Percentiles rank a stretch among this genome's conserved stretches.
phyloP scores from a whole-genome alignment of 345 rosid species.

The Tarenaya hassleriana region DNA sequence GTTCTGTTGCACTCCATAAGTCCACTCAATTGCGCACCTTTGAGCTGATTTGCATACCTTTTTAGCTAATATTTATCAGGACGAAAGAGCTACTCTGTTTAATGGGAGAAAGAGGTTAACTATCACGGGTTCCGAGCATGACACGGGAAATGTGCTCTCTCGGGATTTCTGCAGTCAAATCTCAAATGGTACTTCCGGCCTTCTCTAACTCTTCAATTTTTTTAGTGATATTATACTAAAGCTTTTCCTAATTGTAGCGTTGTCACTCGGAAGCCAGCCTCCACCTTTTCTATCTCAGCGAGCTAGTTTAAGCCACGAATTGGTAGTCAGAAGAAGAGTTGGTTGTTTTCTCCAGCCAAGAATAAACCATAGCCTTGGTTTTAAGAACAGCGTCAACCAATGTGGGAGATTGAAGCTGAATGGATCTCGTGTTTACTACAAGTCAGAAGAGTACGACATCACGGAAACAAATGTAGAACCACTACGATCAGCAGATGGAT shows the following conservation, averaged over 20 bases:
- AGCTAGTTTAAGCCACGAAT: conserved; percentile 25
- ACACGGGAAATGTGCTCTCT: conserved; percentile 25
- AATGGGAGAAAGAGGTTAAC: conserved; percentile 27
- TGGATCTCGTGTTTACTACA: conserved; percentile 51
- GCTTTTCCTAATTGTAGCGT: conserved; percentile 20
- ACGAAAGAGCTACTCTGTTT: conserved; percentile 25
- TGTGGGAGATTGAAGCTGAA: conserved; percentile 22
- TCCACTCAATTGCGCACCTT: neutral
- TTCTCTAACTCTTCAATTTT: neutral
- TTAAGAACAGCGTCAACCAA: conserved; percentile 15
- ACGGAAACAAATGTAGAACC: conserved; percentile 48
- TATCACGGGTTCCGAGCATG: conserved; percentile 20
- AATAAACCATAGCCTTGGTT: conserved; percentile 16
- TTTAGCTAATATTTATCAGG: conserved; percentile 40
- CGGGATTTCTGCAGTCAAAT: conserved; percentile 23
- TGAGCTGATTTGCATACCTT: conserved; percentile 5
- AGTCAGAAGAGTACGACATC: conserved; percentile 76
- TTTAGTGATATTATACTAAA: conserved; percentile 21
- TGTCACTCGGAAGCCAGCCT: conserved; percentile 23
- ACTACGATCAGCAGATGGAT: conserved; percentile 39
- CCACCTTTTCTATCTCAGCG: conserved; percentile 19
- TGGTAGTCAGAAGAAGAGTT: conserved; percentile 26
- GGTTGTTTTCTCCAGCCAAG: conserved; percentile 28
- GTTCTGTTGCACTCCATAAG: neutral
- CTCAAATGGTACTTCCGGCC: conserved; percentile 21